Evolutionary conservation across 306 rosid species (phyloP).

Genomic region (Fagus crenata): DNA sequence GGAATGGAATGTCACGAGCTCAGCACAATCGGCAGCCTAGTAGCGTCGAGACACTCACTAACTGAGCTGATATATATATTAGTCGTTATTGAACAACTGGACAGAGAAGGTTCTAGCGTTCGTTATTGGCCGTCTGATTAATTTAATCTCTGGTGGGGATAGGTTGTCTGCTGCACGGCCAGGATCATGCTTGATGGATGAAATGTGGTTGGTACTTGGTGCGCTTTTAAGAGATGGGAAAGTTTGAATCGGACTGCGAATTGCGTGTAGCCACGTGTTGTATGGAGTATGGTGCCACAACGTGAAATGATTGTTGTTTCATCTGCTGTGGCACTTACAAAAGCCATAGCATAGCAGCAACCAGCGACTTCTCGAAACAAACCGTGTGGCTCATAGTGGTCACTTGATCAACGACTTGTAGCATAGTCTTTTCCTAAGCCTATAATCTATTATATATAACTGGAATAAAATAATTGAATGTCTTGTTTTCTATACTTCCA

Average conservation of each 20-base stretch:
- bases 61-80: not conserved
- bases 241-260: not conserved
- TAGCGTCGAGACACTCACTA: no score
- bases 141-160: not conserved
- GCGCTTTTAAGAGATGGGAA: not conserved
- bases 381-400: no score
- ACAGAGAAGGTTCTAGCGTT: constrained; percentile 20
- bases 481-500: no score
- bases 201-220: not conserved
- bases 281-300: not conserved
- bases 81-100: not conserved
- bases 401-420: no score
- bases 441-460: no score
- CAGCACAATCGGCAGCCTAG: not conserved
- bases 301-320: not conserved
- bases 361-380: not conserved
- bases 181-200: not conserved
- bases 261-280: not conserved
- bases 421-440: no score
- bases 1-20: not conserved
- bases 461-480: no score
- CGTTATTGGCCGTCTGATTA: not conserved
- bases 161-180: not conserved
- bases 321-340: no score
- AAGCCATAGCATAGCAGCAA: not conserved